Percentiles rank a stretch among this genome's conserved stretches.
These are phyloP conservation scores for Adansonia rubrostipa DNA, from an alignment of 441 rosid species.

Conservation along the genomic window DNA sequence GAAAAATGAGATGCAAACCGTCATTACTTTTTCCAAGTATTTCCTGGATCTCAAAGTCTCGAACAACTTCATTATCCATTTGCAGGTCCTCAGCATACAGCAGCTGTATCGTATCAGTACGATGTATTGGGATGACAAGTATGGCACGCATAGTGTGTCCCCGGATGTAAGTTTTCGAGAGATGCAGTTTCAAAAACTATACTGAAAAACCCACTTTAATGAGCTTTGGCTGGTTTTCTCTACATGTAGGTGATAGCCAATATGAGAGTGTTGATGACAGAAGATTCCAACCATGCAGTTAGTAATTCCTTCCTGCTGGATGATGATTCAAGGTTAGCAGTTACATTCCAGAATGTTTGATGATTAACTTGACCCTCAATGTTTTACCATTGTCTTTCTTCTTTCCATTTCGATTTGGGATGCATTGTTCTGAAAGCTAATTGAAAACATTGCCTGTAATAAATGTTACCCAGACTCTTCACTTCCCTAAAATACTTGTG, in stretches of 20 bases:
- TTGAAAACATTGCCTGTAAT: neutral
- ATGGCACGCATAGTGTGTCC: slow-evolving; percentile 93
- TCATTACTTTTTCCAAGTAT: neutral
- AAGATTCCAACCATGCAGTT: slow-evolving; percentile 97
- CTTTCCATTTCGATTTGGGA: neutral
- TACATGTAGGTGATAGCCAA: slow-evolving; percentile 75
- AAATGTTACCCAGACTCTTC: too few species aligned
- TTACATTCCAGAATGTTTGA: neutral
- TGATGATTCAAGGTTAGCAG: slow-evolving; percentile 86
- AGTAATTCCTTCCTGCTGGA: slow-evolving; percentile 94
- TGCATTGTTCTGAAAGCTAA: slow-evolving; percentile 15
- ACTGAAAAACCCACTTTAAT: slow-evolving; percentile 5
- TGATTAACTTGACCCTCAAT: slow-evolving; percentile 2
- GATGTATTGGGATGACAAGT: slow-evolving; percentile 99
- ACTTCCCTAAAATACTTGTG: too few species aligned
- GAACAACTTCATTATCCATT: slow-evolving; percentile 21
- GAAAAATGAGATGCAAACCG: neutral
- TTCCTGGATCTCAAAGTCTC: slow-evolving; percentile 3
- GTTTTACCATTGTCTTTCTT: neutral
- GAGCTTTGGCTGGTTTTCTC: neutral
- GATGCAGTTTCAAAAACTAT: slow-evolving; percentile 33
- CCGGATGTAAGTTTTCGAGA: slow-evolving; percentile 69
- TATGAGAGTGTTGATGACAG: slow-evolving; percentile 97
- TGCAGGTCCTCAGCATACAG: slow-evolving; percentile 92
- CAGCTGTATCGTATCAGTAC: slow-evolving; percentile 96